Conservation (phyloP, 2,329 filamentous ascomycete species). For the Geosmithia putterillii region DNA sequence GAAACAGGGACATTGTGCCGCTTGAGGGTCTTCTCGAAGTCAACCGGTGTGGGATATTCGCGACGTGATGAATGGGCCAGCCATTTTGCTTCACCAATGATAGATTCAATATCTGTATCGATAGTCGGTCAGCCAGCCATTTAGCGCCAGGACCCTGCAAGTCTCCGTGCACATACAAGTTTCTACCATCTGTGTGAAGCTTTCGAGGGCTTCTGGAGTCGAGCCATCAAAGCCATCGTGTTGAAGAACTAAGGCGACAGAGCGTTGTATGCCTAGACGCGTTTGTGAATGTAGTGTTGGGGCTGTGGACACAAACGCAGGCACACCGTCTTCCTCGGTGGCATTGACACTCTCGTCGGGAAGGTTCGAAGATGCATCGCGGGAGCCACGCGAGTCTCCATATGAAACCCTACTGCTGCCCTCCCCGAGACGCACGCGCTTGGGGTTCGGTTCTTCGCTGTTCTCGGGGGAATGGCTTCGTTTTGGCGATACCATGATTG, state of each 20-base stretch:
- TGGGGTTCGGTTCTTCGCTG: slow-evolving; percentile 12
- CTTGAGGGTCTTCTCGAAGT: slow-evolving; percentile 42
- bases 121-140: slow-evolving; percentile 1
- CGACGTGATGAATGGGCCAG: slow-evolving; percentile 36
- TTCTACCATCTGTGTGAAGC: slow-evolving; percentile 42
- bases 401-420: not conserved
- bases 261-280: slow-evolving; percentile 32
- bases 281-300: slow-evolving; percentile 19
- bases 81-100: slow-evolving; percentile 34
- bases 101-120: slow-evolving; percentile 33
- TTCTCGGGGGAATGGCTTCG: slow-evolving; percentile 18
- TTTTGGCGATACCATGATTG: slow-evolving; percentile 16
- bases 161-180: slow-evolving; percentile 32
- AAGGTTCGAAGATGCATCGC: not conserved
- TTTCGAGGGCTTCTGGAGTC: slow-evolving; percentile 43
- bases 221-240: slow-evolving; percentile 47
- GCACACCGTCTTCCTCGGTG: not conserved
- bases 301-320: not conserved
- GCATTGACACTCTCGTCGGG: not conserved
- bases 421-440: slow-evolving; percentile 13
- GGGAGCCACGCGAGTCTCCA: not conserved
- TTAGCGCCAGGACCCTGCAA: not conserved
- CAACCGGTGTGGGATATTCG: slow-evolving; percentile 38
- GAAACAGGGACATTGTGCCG: slow-evolving; percentile 38
- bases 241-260: slow-evolving; percentile 40